A percentile compares a stretch with the other conserved stretches of the same genome.
Evolutionary conservation across 208 protist genomes (phyloP).

Genomic region (Trypanosoma cruzi): DNA sequence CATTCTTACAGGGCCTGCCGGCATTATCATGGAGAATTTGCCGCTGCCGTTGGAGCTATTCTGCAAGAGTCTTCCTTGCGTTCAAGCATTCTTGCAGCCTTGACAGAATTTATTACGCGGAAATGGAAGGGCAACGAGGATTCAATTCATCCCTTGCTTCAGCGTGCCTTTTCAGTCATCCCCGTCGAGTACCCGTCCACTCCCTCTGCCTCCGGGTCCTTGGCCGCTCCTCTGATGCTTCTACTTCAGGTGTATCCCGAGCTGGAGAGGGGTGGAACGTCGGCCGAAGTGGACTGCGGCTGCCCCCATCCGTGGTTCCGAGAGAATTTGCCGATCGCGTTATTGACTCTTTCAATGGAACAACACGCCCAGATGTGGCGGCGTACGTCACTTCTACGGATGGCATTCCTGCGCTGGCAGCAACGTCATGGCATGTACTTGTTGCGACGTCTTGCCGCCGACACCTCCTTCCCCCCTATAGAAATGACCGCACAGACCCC

Average conservation of each 20-base stretch:
- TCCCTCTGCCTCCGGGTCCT: neutral
- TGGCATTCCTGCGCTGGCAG: conserved; percentile 42
- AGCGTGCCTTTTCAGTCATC: conserved; percentile 8
- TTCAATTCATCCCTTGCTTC: conserved; percentile 11
- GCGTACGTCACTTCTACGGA: conserved; percentile 21
- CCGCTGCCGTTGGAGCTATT: conserved; percentile 15
- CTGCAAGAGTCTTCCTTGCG: conserved; percentile 9
- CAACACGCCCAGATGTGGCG: conserved; percentile 43
- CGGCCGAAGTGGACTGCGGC: conserved; percentile 23
- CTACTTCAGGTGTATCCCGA: conserved; percentile 40
- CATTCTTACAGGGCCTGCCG: conserved; percentile 25
- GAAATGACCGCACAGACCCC: conserved; percentile 20
- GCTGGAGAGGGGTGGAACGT: neutral
- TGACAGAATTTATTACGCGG: conserved; percentile 21
- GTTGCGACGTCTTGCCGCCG: conserved; percentile 23
- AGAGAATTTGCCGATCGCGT: conserved; percentile 45
- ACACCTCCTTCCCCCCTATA: neutral
- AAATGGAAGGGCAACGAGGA: conserved; percentile 16
- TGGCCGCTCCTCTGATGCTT: conserved; percentile 11
- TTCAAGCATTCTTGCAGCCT: conserved; percentile 10
- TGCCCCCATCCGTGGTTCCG: conserved; percentile 71
- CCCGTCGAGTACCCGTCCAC: neutral
- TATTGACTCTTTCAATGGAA: conserved; percentile 35
- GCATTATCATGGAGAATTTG: conserved; percentile 31
- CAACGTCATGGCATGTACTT: conserved; percentile 55